Evolutionary conservation across 1,284 basidiomycete species (phyloP).

Genomic region (Boletus sp.): DNA sequence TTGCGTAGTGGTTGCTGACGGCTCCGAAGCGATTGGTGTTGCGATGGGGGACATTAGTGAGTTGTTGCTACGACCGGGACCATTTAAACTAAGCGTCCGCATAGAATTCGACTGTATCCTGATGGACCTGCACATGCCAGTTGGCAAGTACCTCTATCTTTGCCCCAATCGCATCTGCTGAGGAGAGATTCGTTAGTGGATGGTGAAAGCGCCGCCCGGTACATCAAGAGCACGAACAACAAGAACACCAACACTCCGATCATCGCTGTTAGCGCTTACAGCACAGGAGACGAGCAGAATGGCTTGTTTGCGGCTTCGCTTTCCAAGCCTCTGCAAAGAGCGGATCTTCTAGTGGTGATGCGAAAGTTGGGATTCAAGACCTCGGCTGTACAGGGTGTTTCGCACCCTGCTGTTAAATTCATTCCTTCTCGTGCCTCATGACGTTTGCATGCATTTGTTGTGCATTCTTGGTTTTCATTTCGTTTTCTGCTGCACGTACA

Average conservation of each 20-base stretch:
- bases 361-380: slow-evolving; percentile 87
- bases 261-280: slow-evolving; percentile 85
- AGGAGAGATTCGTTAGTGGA: slow-evolving; percentile 53
- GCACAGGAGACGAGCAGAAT: slow-evolving; percentile 65
- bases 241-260: slow-evolving; percentile 88
- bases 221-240: slow-evolving; percentile 93
- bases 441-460: slow-evolving; percentile 20
- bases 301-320: slow-evolving; percentile 84
- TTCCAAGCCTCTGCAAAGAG: slow-evolving; percentile 84
- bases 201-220: slow-evolving; percentile 87
- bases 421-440: slow-evolving; percentile 39
- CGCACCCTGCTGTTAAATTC: slow-evolving; percentile 44
- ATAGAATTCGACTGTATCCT: slow-evolving; percentile 85
- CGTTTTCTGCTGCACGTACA: slow-evolving; percentile 32
- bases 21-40: slow-evolving; percentile 93
- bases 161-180: not conserved
- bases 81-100: slow-evolving; percentile 15
- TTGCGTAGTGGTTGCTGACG: slow-evolving; percentile 91
- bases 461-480: slow-evolving; percentile 31
- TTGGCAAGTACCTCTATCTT: slow-evolving; percentile 51
- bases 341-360: slow-evolving; percentile 76
- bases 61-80: slow-evolving; percentile 32
- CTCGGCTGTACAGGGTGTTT: slow-evolving; percentile 60
- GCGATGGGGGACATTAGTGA: slow-evolving; percentile 94
- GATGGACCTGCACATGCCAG: slow-evolving; percentile 89